Base-by-base conservation (phyloP, 2,329 filamentous ascomycete genomes). In the Thielaviopsis cerberus region DNA sequence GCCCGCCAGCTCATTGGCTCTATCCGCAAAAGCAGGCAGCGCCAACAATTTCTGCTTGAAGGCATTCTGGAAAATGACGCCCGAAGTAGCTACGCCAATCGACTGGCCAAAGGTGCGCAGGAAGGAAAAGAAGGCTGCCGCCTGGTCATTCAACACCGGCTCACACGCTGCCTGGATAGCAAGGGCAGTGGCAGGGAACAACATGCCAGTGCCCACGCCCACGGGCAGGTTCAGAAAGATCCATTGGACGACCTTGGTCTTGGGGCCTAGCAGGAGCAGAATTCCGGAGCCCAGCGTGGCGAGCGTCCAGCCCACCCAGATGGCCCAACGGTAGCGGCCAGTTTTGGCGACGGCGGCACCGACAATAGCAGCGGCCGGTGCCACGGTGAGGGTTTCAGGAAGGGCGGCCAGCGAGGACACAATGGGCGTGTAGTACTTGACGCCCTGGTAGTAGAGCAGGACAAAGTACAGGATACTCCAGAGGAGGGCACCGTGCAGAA, bases 31-130 rank as follows among this genome's bases (percentile, higher is more conserved):
- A 23, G 69, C 67, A 0, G 76, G 70, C 52, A 74, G 74, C 1
- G 67, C 70, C 15, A 71, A 62, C 51, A 85, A 67, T 61, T 78
- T 75, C 51, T 68, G 68, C 57, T 70, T 71, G 69, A 83, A 77
- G 59, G 74, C 73, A 62, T 86, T 87, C 67, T 87, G 82, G 69
- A 87, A 86, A 57, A 85, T 75, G 30, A 83, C 80, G 3, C 83
- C 82, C 1, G 80, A 79, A 23, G 63, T 58, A 23, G 65, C 64
- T 3, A 66, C 63, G 41, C 65, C 65, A 45, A 66, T 61, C 52
- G 63, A 65, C 41, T 65, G 64, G 57, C 65, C 65, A 54, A 66
- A 64, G 11, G 64, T 62, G 23, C 64, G 63, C 50, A 66, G 58
- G 71, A 88, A 87, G 57, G 76, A 77, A 68, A 82, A 85, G 71